A percentile compares a stretch with the other conserved stretches of the same genome.
Conservation (phyloP, 495 filamentous ascomycete genomes). For the Lophiotrema nucula region DNA sequence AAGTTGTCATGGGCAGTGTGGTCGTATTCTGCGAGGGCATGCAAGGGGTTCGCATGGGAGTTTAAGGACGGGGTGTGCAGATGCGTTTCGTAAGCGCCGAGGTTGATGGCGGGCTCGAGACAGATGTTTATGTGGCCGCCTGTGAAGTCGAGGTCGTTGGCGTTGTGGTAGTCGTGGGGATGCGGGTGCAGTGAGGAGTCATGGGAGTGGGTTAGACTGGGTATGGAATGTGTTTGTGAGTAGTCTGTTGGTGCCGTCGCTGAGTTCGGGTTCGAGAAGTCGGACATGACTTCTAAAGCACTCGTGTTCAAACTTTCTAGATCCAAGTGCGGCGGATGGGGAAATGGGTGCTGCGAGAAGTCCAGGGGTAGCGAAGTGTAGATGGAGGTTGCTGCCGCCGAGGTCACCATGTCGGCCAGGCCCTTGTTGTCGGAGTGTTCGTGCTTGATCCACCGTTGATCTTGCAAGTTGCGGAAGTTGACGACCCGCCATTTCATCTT, state of each 20-base stretch:
- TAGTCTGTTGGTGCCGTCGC: slow-evolving; percentile 24
- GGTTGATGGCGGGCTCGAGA: slow-evolving; percentile 26
- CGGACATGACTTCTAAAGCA: slow-evolving; percentile 10
- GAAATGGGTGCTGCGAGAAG: slow-evolving; percentile 2
- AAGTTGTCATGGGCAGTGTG: neutral
- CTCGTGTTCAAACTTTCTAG: slow-evolving; percentile 20
- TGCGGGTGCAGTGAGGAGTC: neutral
- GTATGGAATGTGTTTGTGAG: slow-evolving; percentile 14
- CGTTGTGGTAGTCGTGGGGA: slow-evolving; percentile 9
- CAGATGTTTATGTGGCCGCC: slow-evolving; percentile 28
- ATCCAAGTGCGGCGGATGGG: slow-evolving; percentile 22
- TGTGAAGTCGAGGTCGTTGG: slow-evolving; percentile 31
- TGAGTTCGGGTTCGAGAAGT: slow-evolving; percentile 18
- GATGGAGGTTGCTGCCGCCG: neutral
- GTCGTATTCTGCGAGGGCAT: neutral
- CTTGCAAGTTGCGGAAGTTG: neutral
- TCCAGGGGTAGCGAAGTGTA: slow-evolving; percentile 15
- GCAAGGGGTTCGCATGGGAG: neutral
- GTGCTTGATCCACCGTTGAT: slow-evolving; percentile 9
- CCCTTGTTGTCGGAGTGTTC: neutral
- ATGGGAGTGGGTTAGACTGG: slow-evolving; percentile 17
- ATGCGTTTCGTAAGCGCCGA: slow-evolving; percentile 12
- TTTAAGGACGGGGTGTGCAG: neutral
- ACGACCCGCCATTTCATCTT: slow-evolving; percentile 22
- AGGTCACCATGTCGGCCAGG: neutral